phyloP scores from a whole-genome alignment of 495 filamentous ascomycete genomes.

The Aspergillus incahuasiensis region DNA sequence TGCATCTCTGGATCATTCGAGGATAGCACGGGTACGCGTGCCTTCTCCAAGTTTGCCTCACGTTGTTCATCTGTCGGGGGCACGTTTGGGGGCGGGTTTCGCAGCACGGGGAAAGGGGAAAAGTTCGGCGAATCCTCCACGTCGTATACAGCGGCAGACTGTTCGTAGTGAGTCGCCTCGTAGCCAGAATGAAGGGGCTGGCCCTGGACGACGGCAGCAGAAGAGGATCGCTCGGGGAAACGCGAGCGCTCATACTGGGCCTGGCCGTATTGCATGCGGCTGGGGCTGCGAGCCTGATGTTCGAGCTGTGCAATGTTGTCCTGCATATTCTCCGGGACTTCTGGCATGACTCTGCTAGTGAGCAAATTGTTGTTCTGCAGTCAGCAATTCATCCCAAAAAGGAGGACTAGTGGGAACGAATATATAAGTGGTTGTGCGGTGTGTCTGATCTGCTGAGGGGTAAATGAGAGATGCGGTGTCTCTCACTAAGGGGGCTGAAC shows the following conservation, averaged over 20 bases:
- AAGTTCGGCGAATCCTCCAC: constrained; percentile 68
- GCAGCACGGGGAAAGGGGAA: constrained; percentile 85
- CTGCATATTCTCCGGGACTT: constrained; percentile 83
- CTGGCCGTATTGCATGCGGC: constrained; percentile 36
- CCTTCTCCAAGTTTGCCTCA: constrained; percentile 78
- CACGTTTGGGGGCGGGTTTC: constrained; percentile 78
- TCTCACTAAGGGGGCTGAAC: too few species aligned
- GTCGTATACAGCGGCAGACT: constrained; percentile 40
- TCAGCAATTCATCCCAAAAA: constrained; percentile 15
- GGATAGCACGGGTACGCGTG: constrained; percentile 76
- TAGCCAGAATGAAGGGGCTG: constrained; percentile 30
- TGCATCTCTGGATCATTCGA: constrained; percentile 97
- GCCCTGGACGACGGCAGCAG: constrained; percentile 29
- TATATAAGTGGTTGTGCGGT: not conserved
- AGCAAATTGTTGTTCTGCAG: constrained; percentile 8
- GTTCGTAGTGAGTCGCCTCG: constrained; percentile 35
- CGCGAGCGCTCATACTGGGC: constrained; percentile 36
- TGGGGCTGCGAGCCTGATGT: constrained; percentile 58
- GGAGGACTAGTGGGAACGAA: not conserved
- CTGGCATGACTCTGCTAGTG: constrained; percentile 61
- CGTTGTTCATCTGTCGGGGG: constrained; percentile 93
- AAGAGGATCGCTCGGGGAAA: constrained; percentile 41
- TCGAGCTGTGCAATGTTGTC: constrained; percentile 86
- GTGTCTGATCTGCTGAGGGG: constrained; percentile 7
- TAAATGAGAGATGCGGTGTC: too few species aligned